A percentile compares a stretch with the other conserved stretches of the same genome.
phyloP scores from a whole-genome alignment of 106 monocot species.

The Amphibolis antarctica region DNA sequence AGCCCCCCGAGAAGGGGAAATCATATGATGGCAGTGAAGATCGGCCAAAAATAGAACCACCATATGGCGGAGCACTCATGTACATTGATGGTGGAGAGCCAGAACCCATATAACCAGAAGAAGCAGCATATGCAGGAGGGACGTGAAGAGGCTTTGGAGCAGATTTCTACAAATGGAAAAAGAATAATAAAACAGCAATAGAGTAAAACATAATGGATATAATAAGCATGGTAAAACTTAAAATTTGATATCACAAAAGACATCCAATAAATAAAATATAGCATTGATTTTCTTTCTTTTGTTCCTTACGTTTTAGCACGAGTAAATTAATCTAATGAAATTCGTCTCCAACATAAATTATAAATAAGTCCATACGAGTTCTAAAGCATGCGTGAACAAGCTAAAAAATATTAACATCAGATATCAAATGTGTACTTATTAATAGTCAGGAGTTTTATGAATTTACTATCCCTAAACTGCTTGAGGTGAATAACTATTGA shows the following conservation, averaged over 20 bases:
- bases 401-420: background rate
- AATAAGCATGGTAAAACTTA: too few species aligned
- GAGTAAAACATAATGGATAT: too few species aligned
- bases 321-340: too few species aligned
- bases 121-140: slow-evolving; percentile 30
- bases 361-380: background rate
- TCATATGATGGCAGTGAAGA: slow-evolving; percentile 54
- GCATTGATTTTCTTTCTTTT: too few species aligned
- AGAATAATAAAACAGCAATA: background rate
- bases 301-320: too few species aligned
- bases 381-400: background rate
- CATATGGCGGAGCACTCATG: slow-evolving; percentile 58
- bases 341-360: too few species aligned
- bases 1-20: slow-evolving; percentile 37
- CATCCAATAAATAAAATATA: too few species aligned
- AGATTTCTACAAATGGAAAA: slow-evolving; percentile 32
- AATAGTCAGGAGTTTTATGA: too few species aligned
- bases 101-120: slow-evolving; percentile 56
- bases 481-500: too few species aligned
- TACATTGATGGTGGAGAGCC: slow-evolving; percentile 62
- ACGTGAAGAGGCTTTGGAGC: slow-evolving; percentile 45
- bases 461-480: too few species aligned
- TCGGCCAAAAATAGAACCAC: slow-evolving; percentile 33
- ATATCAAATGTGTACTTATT: background rate
- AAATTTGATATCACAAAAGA: too few species aligned